phyloP scores from a whole-genome alignment of 345 rosid genomes.

The Laguncularia racemosa region DNA sequence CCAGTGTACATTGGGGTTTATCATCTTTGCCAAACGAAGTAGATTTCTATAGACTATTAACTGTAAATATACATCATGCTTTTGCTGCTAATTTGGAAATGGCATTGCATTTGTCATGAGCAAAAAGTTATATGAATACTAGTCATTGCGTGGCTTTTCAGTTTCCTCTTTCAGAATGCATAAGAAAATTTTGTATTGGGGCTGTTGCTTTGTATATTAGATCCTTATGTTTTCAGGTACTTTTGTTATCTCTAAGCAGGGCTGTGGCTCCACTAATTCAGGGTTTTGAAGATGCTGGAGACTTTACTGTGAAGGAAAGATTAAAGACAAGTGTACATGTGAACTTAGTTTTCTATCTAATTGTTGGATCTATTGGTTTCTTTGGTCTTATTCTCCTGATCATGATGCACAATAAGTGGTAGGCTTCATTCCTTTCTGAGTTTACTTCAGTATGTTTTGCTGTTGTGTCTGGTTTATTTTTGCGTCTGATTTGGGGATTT shows the following conservation, averaged over 20 bases:
- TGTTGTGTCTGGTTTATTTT: slow-evolving; percentile 4
- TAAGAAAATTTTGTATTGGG: too few species aligned
- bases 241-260: slow-evolving; percentile 75
- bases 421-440: slow-evolving; percentile 4
- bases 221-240: slow-evolving; percentile 28
- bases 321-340: slow-evolving; percentile 86
- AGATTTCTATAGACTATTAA: too few species aligned
- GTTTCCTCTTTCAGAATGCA: too few species aligned
- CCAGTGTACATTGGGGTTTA: too few species aligned
- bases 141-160: too few species aligned
- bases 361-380: slow-evolving; percentile 83
- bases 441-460: background rate
- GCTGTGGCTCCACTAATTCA: slow-evolving; percentile 98
- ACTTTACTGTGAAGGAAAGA: slow-evolving; percentile 80
- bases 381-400: slow-evolving; percentile 89
- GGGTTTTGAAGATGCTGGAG: slow-evolving; percentile 99
- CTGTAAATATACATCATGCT: too few species aligned
- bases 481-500: slow-evolving; percentile 4
- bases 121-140: too few species aligned
- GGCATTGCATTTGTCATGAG: too few species aligned
- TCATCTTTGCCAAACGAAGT: too few species aligned
- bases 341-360: slow-evolving; percentile 84
- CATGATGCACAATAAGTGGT: slow-evolving; percentile 58
- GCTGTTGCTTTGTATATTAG: too few species aligned
- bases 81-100: too few species aligned